phyloP scores from a whole-genome alignment of 257 asterid species.

The Rhazya stricta region DNA sequence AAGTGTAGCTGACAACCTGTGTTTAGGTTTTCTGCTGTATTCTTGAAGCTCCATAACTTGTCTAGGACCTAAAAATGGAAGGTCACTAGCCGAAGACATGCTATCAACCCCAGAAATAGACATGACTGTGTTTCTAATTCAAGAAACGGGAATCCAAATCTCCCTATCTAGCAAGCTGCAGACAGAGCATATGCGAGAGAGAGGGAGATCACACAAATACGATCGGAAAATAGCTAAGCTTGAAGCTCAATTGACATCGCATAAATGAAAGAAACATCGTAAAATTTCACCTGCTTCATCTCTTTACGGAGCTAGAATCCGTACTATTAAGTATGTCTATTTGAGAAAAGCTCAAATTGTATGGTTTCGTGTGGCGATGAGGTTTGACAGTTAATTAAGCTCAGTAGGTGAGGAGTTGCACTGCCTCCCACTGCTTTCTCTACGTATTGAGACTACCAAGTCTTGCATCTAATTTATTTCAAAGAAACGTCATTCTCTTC shows the following conservation, averaged over 20 bases:
- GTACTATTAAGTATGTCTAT: slow-evolving; percentile 9
- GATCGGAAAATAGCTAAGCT: neutral
- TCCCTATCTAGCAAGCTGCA: neutral
- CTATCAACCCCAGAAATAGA: slow-evolving; percentile 29
- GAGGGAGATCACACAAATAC: neutral
- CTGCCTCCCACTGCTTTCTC: slow-evolving; percentile 33
- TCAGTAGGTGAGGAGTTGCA: slow-evolving; percentile 76
- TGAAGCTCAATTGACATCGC: neutral
- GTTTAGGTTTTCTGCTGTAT: slow-evolving; percentile 38
- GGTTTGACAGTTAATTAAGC: slow-evolving; percentile 30
- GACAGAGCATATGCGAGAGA: neutral
- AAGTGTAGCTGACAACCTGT: slow-evolving; percentile 44
- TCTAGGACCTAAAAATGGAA: slow-evolving; percentile 66
- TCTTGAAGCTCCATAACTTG: slow-evolving; percentile 62
- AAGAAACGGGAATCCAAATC: neutral
- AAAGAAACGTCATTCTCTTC: slow-evolving; percentile 1
- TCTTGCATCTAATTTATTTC: neutral
- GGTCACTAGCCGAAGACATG: slow-evolving; percentile 44
- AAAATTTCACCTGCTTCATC: neutral
- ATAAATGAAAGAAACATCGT: neutral
- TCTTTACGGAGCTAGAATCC: neutral
- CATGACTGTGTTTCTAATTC: neutral
- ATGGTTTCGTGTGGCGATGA: slow-evolving; percentile 48
- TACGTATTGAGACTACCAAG: slow-evolving; percentile 12
- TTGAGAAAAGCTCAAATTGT: slow-evolving; percentile 5